phyloP scores from a whole-genome alignment of 2,329 filamentous ascomycete genomes.

The Diaporthe sp. region DNA sequence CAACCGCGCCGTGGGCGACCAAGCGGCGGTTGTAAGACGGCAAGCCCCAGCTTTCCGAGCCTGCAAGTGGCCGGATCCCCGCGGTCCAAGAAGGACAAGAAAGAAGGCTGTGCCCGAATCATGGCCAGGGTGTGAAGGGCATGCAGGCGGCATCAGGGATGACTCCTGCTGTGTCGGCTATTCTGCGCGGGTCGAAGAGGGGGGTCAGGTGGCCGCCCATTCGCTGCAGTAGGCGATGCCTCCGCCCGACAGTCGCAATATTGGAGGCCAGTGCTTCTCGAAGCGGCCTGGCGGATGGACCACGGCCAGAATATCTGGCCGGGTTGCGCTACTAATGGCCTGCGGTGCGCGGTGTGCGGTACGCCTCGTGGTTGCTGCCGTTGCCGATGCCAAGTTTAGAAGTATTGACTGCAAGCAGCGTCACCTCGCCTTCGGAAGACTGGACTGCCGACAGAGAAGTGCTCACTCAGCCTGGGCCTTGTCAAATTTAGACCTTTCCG shows the following conservation, averaged over 20 bases:
- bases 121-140: not conserved
- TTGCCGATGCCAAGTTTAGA: conserved; percentile 23
- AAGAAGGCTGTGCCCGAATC: conserved; percentile 23
- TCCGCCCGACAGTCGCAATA: conserved; percentile 35
- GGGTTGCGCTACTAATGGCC: conserved; percentile 10
- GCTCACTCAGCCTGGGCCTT: conserved; percentile 15
- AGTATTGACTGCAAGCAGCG: conserved; percentile 21
- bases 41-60: not conserved
- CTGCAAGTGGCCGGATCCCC: not conserved
- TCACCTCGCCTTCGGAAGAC: conserved; percentile 19
- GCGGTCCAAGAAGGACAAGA: not conserved
- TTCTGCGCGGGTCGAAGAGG: conserved; percentile 17
- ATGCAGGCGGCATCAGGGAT: conserved; percentile 28
- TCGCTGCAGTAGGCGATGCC: conserved; percentile 25
- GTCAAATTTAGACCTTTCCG: conserved; percentile 13
- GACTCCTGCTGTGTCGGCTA: conserved; percentile 16
- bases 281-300: conserved; percentile 30
- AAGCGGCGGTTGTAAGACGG: conserved; percentile 23
- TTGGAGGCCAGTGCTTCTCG: conserved; percentile 28
- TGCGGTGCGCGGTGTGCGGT: conserved; percentile 11
- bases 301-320: conserved; percentile 22
- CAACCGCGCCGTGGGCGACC: conserved; percentile 29
- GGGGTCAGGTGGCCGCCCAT: conserved; percentile 12
- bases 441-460: conserved; percentile 17
- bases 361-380: conserved; percentile 18